Conservation (phyloP, 345 rosid genomes). For the Capsella bursapastoris region DNA sequence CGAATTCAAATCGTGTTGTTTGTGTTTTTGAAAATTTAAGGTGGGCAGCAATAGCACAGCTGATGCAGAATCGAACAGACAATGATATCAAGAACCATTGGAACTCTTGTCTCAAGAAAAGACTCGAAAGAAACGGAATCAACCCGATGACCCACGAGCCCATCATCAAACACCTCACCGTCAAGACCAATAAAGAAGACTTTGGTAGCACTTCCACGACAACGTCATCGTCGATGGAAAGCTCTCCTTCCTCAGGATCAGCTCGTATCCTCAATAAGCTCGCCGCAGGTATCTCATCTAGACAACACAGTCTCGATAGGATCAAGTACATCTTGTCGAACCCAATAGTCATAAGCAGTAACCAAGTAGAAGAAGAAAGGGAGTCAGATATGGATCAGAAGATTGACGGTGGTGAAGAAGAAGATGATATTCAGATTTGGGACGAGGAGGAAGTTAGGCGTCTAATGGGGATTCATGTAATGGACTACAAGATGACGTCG, state of each 20-base stretch:
- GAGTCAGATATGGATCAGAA: slow-evolving; percentile 12
- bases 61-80: slow-evolving; percentile 41
- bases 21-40: slow-evolving; percentile 21
- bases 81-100: slow-evolving; percentile 49
- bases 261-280: slow-evolving; percentile 38
- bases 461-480: slow-evolving; percentile 13
- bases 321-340: slow-evolving; percentile 30
- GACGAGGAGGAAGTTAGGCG: slow-evolving; percentile 22
- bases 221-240: background rate
- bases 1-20: background rate
- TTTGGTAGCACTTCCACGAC: slow-evolving; percentile 15
- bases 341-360: background rate
- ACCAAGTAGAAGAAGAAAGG: slow-evolving; percentile 19
- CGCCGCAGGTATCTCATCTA: slow-evolving; percentile 34
- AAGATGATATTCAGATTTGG: slow-evolving; percentile 19
- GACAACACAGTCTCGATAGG: slow-evolving; percentile 29
- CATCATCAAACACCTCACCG: slow-evolving; percentile 15
- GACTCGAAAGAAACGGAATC: slow-evolving; percentile 38
- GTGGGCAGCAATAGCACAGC: slow-evolving; percentile 45
- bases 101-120: slow-evolving; percentile 44
- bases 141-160: slow-evolving; percentile 46
- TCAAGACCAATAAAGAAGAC: slow-evolving; percentile 17
- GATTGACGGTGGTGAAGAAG: slow-evolving; percentile 4
- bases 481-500: slow-evolving; percentile 22
- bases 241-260: slow-evolving; percentile 18